Percentiles rank a stretch among this genome's conserved stretches.
phyloP scores from a whole-genome alignment of 169 alveolate species.

The Cryptosporidium sp. region DNA sequence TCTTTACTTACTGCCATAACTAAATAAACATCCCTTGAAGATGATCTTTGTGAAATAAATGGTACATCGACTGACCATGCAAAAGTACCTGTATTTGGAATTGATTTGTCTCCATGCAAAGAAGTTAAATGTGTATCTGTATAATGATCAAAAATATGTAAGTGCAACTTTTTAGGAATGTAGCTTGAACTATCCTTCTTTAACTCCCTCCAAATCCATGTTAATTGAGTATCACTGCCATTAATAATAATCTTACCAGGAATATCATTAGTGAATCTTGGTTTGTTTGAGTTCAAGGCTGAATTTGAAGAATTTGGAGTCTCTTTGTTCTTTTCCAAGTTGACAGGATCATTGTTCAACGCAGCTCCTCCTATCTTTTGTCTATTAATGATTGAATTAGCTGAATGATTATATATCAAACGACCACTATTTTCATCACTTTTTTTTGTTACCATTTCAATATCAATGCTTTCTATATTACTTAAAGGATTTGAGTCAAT shows the following conservation, averaged over 20 bases:
- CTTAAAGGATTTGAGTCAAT: neutral
- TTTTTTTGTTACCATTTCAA: slow-evolving; percentile 26
- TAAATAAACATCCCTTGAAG: slow-evolving; percentile 66
- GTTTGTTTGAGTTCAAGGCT: neutral
- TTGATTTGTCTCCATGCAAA: slow-evolving; percentile 78
- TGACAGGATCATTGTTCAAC: neutral
- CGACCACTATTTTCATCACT: neutral
- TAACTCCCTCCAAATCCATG: slow-evolving; percentile 78
- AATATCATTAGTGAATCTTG: slow-evolving; percentile 77
- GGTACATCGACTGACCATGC: slow-evolving; percentile 81
- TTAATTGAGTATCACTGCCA: slow-evolving; percentile 79
- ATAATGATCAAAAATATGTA: slow-evolving; percentile 77
- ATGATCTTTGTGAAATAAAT: slow-evolving; percentile 56
- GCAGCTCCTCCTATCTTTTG: neutral
- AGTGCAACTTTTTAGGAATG: slow-evolving; percentile 75
- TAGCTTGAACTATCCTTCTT: slow-evolving; percentile 19
- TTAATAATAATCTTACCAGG: slow-evolving; percentile 80
- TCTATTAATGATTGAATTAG: neutral
- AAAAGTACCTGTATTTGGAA: slow-evolving; percentile 82
- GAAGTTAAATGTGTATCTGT: slow-evolving; percentile 70
- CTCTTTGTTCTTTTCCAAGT: neutral
- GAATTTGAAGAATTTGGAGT: neutral
- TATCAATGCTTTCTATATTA: slow-evolving; percentile 5
- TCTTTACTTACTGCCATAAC: slow-evolving; percentile 31
- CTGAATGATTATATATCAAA: neutral